Evolutionary conservation across 2,329 filamentous ascomycete genomes (phyloP), one percentile per base, ranked within the genome.

Genomic region (Fusarium graminum): DNA sequence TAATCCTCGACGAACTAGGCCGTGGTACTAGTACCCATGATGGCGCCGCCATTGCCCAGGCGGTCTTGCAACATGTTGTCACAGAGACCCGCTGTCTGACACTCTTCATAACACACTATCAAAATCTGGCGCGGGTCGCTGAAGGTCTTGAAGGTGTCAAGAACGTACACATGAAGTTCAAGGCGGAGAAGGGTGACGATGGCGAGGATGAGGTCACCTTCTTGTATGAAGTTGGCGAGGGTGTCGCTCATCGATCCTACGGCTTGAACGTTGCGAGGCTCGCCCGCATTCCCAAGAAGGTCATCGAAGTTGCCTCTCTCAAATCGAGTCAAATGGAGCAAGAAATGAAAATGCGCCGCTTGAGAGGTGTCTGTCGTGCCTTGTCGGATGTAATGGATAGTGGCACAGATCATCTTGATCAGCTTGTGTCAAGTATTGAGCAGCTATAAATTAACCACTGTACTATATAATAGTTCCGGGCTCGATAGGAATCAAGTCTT

Each of bases 91-190:
- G 85, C 52, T 92, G 92, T 63, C 83, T 97, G 44, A 97, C 93
- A 7, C 83, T 99, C 40, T 99, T 99, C 82, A 97, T 99, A 77
- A 99, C 95, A 5, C 95, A 99, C 80, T 99, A 99, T 77, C 95
- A 99, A 80, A 90, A 90, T 67, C 86, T 99, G 1, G 88, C 89
- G 11, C 81, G 82, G 44, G 85, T 97, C 65, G 90, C 89, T 11
- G 85, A 88, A 26, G 88, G 87, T 2, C 91, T 96, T 59, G 77
- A 82, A 8, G 83, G 85, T 4, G 90, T 97, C 70, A 88, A 85
- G 70, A 98, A 98, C 76, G 92, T 97, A 44, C 95, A 99, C 76
- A 98, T 99, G 94, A 88, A 87, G 50, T 99, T 99, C 78, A 88
- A 86, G 5, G 74, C 73, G 3, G 78, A 78, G 11, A 75, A 69